Evolutionary conservation across 768 basidiomycete species (phyloP).

Genomic region (Amanita rubescens): DNA sequence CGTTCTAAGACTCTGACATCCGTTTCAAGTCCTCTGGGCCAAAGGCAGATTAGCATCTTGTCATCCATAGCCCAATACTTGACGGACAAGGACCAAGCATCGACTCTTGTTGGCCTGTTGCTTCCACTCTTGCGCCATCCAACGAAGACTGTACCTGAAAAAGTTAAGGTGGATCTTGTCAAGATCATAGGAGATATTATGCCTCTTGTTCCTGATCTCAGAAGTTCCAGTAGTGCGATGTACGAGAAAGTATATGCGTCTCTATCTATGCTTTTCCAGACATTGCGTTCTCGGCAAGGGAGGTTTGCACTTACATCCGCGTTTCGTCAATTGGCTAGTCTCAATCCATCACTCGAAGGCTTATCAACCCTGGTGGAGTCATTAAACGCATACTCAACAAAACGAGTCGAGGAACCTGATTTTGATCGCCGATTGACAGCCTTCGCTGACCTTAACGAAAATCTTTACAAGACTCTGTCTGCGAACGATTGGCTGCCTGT

Average conservation of each 20-base stretch:
- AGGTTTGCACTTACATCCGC: conserved; percentile 63
- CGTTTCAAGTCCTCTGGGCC: conserved; percentile 57
- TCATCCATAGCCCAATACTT: conserved; percentile 75
- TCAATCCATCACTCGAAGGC: conserved; percentile 38
- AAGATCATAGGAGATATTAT: conserved; percentile 62
- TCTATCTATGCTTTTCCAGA: conserved; percentile 74
- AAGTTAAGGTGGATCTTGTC: conserved; percentile 76
- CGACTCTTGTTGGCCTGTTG: conserved; percentile 64
- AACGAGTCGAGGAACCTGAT: conserved; percentile 85
- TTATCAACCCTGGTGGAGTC: conserved; percentile 52
- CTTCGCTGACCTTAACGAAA: conserved; percentile 71
- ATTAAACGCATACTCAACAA: conserved; percentile 81
- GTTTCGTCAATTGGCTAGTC: conserved; percentile 42
- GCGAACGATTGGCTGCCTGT: conserved; percentile 71
- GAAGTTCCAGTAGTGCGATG: conserved; percentile 32
- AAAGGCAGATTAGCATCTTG: conserved; percentile 77
- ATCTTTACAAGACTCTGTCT: conserved; percentile 40
- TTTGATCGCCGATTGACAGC: conserved; percentile 80
- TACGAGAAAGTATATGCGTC: conserved; percentile 52
- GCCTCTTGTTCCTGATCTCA: conserved; percentile 57
- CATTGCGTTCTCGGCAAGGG: conserved; percentile 61
- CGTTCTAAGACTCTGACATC: conserved; percentile 42
- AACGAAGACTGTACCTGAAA: conserved; percentile 71
- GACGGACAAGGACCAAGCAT: conserved; percentile 62
- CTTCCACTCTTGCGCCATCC: conserved; percentile 76